phyloP scores from a whole-genome alignment of 495 filamentous ascomycete genomes.

The Lophiostoma macrostomum region DNA sequence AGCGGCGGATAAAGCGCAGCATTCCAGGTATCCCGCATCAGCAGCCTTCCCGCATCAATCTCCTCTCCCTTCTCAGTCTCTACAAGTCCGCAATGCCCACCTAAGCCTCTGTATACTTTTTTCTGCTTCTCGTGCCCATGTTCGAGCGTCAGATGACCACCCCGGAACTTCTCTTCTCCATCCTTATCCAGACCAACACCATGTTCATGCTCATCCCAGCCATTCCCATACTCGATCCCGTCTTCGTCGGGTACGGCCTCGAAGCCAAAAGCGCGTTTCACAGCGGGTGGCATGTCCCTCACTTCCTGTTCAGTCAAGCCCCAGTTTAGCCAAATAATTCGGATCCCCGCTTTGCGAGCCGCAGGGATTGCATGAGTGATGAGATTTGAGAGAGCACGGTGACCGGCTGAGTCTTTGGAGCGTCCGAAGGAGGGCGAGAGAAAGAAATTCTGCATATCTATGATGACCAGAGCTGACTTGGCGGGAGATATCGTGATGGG shows the following conservation, averaged over 20 bases:
- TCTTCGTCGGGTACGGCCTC: slow-evolving; percentile 29
- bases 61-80: slow-evolving; percentile 40
- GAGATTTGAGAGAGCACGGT: slow-evolving; percentile 37
- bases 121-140: slow-evolving; percentile 34
- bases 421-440: slow-evolving; percentile 45
- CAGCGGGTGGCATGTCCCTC: slow-evolving; percentile 48
- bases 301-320: slow-evolving; percentile 55
- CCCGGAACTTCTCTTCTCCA: slow-evolving; percentile 19
- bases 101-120: slow-evolving; percentile 45
- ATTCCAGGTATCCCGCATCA: slow-evolving; percentile 57
- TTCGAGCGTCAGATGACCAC: slow-evolving; percentile 31
- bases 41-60: slow-evolving; percentile 46
- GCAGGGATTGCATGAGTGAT: slow-evolving; percentile 45
- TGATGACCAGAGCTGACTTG: slow-evolving; percentile 52
- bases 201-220: neutral
- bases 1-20: slow-evolving; percentile 49
- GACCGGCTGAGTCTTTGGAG: slow-evolving; percentile 32
- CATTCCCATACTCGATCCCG: slow-evolving; percentile 17
- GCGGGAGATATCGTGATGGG: slow-evolving; percentile 45
- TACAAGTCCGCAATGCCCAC: slow-evolving; percentile 44
- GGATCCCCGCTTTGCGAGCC: slow-evolving; percentile 47
- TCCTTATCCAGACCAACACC: slow-evolving; percentile 32
- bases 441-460: slow-evolving; percentile 66
- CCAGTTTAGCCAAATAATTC: slow-evolving; percentile 61
- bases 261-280: slow-evolving; percentile 49